These are phyloP conservation scores for Thamnidium elegans DNA, from an alignment of 192 early-diverging fungal genomes.

Conservation along the genomic window DNA sequence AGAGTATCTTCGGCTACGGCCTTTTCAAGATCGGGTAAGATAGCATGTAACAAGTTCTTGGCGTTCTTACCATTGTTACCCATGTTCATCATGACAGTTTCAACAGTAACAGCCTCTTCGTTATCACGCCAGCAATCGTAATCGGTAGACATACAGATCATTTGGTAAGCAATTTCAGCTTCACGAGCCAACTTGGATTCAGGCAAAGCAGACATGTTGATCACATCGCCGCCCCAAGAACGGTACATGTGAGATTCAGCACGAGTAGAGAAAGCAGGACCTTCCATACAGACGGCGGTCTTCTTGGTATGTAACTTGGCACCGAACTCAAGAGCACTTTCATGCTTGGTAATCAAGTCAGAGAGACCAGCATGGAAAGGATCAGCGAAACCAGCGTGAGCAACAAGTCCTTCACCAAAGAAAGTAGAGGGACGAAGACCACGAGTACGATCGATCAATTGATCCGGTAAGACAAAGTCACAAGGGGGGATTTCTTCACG, in stretches of 20 bases:
- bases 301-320: slow-evolving; percentile 69
- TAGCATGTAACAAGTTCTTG: slow-evolving; percentile 68
- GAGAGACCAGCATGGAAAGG: slow-evolving; percentile 82
- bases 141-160: slow-evolving; percentile 99
- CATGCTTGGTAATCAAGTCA: slow-evolving; percentile 64
- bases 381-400: slow-evolving; percentile 91
- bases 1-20: slow-evolving; percentile 54
- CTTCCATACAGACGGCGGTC: slow-evolving; percentile 97
- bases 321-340: slow-evolving; percentile 25
- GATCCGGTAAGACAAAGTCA: slow-evolving; percentile 93
- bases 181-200: slow-evolving; percentile 97
- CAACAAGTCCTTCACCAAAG: slow-evolving; percentile 90
- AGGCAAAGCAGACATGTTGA: slow-evolving; percentile 98
- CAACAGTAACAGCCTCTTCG: slow-evolving; percentile 82
- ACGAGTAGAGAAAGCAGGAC: slow-evolving; percentile 95
- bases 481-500: slow-evolving; percentile 89
- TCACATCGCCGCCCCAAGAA: slow-evolving; percentile 85
- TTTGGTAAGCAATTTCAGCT: slow-evolving; percentile 97
- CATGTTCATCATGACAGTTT: slow-evolving; percentile 86
- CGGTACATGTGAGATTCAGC: slow-evolving; percentile 98
- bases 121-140: slow-evolving; percentile 89
- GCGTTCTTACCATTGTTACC: slow-evolving; percentile 82
- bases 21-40: slow-evolving; percentile 74
- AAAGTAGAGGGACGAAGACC: slow-evolving; percentile 91
- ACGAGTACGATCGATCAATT: slow-evolving; percentile 98